Evolutionary conservation across 2,329 filamentous ascomycete species (phyloP), one percentile per base, ranked within the genome.

Genomic region (Dactylellina drechsleri): DNA sequence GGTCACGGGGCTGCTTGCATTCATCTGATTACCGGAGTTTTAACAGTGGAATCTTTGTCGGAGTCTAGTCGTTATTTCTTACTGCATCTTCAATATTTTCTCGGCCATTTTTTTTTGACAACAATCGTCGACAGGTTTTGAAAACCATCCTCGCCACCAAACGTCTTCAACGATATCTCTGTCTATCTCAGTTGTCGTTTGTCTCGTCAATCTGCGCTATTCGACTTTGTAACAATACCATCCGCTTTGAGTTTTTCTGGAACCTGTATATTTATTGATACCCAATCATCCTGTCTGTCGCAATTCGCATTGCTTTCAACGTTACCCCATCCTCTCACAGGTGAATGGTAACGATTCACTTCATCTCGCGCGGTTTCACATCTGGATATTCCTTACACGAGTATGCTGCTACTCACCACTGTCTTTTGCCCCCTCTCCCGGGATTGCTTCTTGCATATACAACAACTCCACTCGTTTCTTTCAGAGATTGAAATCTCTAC

Each of bases 231-330:
- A 74, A 49, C 62, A 74, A 31, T 74, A 74, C 62, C 31, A 5
- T 36, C 31, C 10, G 31, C 31, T 36, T 36, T 36, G 31, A 36
- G 31, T 18, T 36, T 60, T 41, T 28, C 53, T 53, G 43, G 40
- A 57, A 62, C 62, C 52, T 74, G 70, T 67, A 74, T 58, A 74
- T 45, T 49, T 62, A 73, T 73, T 74, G 70, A 74, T 74, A 74
- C 70, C 70, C 70, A 66, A 59, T 40, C 56, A 28, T 66, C 20
- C 36, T 66, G 50, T 41, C 23, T 31, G 16, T 43, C 20, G 43
- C 43, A 18, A 18, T 58, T 36, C 54, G 31, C 31, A 36, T 64
- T 56, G 6, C 23, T 60, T 13, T 50, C 28, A 12, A n/a, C 18
- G 2, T 18, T 47, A 10, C 16, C 16, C n/a, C 43, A 7, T 18